Conservation (phyloP, 257 asterid genomes). For the Linderniella brevidens region DNA sequence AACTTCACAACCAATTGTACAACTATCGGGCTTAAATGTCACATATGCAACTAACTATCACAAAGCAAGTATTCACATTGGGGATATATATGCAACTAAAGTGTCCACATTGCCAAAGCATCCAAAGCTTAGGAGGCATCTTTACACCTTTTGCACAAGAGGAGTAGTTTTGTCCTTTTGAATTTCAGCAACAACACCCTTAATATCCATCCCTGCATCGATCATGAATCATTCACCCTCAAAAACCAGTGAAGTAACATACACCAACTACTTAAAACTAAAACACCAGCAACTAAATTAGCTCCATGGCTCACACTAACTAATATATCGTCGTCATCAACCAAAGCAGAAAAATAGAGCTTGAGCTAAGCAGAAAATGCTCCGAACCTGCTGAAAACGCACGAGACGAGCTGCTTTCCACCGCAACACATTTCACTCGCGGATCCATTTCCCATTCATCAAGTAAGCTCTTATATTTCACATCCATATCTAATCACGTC, state of each 20-base stretch:
- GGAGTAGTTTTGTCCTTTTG: conserved; percentile 74
- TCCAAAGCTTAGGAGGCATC: background rate
- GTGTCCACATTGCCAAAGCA: too few species aligned
- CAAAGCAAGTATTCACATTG: background rate
- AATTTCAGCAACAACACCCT: conserved; percentile 90
- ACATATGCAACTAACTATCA: conserved; percentile 9
- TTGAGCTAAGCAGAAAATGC: background rate
- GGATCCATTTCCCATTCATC: conserved; percentile 92
- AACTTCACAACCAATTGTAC: conserved; percentile 19
- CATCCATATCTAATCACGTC: conserved; percentile 68
- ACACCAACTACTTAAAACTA: background rate
- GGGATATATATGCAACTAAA: too few species aligned
- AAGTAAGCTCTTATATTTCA: conserved; percentile 58
- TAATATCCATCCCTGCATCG: conserved; percentile 98
- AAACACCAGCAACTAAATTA: background rate
- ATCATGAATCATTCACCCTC: conserved; percentile 34
- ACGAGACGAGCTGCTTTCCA: conserved; percentile 76
- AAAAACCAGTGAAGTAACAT: conserved; percentile 16
- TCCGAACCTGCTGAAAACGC: conserved; percentile 88
- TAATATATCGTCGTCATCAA: too few species aligned
- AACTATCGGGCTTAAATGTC: conserved; percentile 9
- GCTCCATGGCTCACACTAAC: too few species aligned
- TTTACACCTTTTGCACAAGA: conserved; percentile 72
- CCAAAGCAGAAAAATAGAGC: too few species aligned
- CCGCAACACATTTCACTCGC: conserved; percentile 77